Evolutionary conservation across 805 yeast species (phyloP).

Genomic region (Candida sonorensis): DNA sequence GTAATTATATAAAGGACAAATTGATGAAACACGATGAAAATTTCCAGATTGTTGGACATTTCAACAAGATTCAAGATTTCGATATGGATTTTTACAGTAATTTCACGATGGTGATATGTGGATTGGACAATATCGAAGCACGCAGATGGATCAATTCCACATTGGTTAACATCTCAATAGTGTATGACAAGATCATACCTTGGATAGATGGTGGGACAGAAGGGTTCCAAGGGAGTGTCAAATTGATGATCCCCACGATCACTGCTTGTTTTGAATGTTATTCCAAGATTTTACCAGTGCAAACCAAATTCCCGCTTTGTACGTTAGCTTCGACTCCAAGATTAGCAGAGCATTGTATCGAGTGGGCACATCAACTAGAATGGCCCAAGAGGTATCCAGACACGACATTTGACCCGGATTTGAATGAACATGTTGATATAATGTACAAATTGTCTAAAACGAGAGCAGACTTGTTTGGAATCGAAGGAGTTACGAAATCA

Average conservation of each 20-base stretch:
- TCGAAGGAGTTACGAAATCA: conserved; percentile 66
- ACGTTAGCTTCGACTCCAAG: conserved; percentile 95
- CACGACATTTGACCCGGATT: conserved; percentile 58
- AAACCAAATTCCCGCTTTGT: conserved; percentile 76
- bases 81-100: conserved; percentile 54
- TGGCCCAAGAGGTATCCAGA: conserved; percentile 55
- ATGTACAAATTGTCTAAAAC: conserved; percentile 45
- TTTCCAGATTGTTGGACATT: conserved; percentile 44
- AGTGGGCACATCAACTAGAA: conserved; percentile 73
- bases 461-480: conserved; percentile 61
- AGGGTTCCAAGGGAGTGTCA: conserved; percentile 86
- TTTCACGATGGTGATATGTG: conserved; percentile 74
- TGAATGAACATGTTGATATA: conserved; percentile 57
- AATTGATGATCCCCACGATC: conserved; percentile 78
- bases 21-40: conserved; percentile 20
- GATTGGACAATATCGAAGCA: conserved; percentile 85
- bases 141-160: conserved; percentile 81
- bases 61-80: conserved; percentile 59
- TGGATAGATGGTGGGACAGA: conserved; percentile 94
- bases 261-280: conserved; percentile 94
- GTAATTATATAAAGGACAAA: conserved; percentile 43
- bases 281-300: conserved; percentile 60
- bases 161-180: conserved; percentile 56
- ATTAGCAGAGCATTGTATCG: conserved; percentile 88
- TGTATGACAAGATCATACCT: conserved; percentile 45